A percentile compares a stretch with the other conserved stretches of the same genome.
These are phyloP conservation scores for Cryptococcus sp. DNA, from an alignment of 1,284 basidiomycete genomes.

Conservation along the genomic window DNA sequence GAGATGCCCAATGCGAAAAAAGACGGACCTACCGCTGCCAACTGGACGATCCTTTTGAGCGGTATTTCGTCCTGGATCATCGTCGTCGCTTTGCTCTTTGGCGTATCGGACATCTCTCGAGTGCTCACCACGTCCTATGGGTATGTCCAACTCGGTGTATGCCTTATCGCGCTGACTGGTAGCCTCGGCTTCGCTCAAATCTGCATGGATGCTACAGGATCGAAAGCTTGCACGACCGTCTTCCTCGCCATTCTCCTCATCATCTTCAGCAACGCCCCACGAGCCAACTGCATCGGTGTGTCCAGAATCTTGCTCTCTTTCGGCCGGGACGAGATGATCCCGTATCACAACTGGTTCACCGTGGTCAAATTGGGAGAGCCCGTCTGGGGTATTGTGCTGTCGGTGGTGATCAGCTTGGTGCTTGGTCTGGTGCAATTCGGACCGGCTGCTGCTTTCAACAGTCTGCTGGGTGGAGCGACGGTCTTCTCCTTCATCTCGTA, in stretches of 20 bases:
- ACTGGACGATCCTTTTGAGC: conserved; percentile 31
- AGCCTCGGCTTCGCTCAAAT: conserved; percentile 56
- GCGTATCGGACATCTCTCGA: conserved; percentile 54
- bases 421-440: conserved; percentile 23
- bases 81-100: conserved; percentile 62
- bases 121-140: conserved; percentile 56
- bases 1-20: conserved; percentile 25
- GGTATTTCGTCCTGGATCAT: conserved; percentile 55
- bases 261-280: conserved; percentile 20
- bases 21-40: conserved; percentile 13
- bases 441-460: conserved; percentile 27
- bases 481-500: conserved; percentile 27
- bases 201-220: conserved; percentile 34
- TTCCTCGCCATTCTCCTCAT: conserved; percentile 26
- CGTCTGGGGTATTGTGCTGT: conserved; percentile 19
- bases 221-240: conserved; percentile 19
- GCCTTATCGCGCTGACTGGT: conserved; percentile 24
- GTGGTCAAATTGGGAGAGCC: conserved; percentile 21
- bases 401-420: conserved; percentile 12
- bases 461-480: conserved; percentile 21
- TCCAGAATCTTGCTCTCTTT: conserved; percentile 18
- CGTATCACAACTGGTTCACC: conserved; percentile 12
- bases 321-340: conserved; percentile 20
- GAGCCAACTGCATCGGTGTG: conserved; percentile 17
- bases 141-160: conserved; percentile 46